These are phyloP conservation scores for Durio zibethinus DNA, from an alignment of 345 rosid genomes.

Conservation along the genomic window DNA sequence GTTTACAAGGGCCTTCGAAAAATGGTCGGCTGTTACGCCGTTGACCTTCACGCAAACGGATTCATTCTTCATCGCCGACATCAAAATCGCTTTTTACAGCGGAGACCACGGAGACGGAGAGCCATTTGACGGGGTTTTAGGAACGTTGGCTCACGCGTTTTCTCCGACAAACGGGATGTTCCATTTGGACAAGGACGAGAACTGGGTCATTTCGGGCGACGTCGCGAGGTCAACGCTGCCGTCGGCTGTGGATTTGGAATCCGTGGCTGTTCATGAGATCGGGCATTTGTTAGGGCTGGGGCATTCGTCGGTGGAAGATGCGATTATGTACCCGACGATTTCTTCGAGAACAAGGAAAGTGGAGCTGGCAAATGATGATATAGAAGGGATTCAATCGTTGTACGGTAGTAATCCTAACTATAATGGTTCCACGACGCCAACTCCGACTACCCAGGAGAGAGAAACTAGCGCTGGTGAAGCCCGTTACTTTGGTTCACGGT, in stretches of 20 bases:
- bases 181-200: constrained; percentile 72
- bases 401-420: constrained; percentile 80
- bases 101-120: constrained; percentile 97
- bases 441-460: constrained; percentile 39
- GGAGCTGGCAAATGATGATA: constrained; percentile 55
- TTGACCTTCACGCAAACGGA: constrained; percentile 55
- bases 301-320: constrained; percentile 68
- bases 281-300: constrained; percentile 94
- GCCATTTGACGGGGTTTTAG: constrained; percentile 80
- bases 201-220: constrained; percentile 66
- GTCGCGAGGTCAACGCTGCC: constrained; percentile 18
- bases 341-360: constrained; percentile 61
- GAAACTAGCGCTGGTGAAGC: constrained; percentile 42
- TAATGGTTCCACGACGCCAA: constrained; percentile 38
- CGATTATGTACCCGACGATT: constrained; percentile 87
- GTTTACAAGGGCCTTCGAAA: constrained; percentile 63
- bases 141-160: constrained; percentile 92
- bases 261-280: constrained; percentile 93
- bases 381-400: constrained; percentile 60
- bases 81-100: constrained; percentile 58
- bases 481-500: constrained; percentile 16
- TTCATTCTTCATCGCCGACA: constrained; percentile 39
- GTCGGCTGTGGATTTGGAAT: constrained; percentile 75
- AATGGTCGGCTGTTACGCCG: constrained; percentile 69
- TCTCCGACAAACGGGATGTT: constrained; percentile 77